phyloP scores from a whole-genome alignment of 345 rosid genomes.

The Syzygium grande region DNA sequence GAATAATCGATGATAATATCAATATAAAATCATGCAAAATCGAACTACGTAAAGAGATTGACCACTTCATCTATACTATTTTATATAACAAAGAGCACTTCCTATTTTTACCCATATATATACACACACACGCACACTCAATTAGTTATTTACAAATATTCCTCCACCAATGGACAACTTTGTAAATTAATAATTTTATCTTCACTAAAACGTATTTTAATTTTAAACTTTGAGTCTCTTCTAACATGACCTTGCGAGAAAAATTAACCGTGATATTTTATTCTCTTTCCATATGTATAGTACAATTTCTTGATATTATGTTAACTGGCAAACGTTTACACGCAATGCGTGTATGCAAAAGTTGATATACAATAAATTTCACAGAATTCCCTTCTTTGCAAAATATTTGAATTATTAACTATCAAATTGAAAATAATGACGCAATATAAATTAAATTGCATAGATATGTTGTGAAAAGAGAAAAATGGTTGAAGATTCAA shows the following conservation, averaged over 20 bases:
- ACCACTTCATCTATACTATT: neutral
- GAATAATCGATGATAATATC: neutral
- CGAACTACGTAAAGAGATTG: neutral
- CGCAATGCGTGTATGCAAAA: neutral
- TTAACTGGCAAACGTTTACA: neutral
- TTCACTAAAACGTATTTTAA: neutral
- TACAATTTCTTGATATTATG: neutral
- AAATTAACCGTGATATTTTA: neutral
- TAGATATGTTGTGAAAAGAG: neutral
- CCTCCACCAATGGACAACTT: neutral
- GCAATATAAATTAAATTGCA: neutral
- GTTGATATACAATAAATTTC: neutral
- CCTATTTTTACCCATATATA: neutral
- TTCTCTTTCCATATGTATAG: neutral
- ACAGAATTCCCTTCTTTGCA: neutral
- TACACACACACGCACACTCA: neutral
- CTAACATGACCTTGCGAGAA: neutral
- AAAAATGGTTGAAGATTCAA: neutral
- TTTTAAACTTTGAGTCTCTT: neutral
- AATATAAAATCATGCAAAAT: neutral
- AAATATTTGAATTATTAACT: neutral
- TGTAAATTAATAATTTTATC: neutral
- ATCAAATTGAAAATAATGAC: neutral
- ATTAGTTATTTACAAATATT: neutral
- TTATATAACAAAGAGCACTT: neutral